These are phyloP conservation scores for Irpex sp. DNA, from an alignment of 1,284 basidiomycete species.

Conservation along the genomic window DNA sequence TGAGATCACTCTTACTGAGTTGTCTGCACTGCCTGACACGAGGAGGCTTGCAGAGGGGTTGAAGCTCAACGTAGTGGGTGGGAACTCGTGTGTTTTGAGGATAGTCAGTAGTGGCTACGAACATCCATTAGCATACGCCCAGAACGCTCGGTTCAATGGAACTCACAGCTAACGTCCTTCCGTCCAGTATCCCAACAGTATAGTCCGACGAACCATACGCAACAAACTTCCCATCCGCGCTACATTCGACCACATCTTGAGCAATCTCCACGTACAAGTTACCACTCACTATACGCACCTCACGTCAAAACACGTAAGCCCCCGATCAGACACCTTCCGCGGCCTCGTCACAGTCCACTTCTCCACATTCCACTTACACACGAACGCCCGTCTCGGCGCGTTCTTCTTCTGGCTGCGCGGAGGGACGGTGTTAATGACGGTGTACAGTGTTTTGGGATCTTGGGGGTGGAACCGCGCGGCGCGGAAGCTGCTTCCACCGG, in stretches of 20 bases:
- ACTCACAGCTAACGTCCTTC: constrained; percentile 75
- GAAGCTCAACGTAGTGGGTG: constrained; percentile 87
- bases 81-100: constrained; percentile 93
- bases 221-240: constrained; percentile 77
- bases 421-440: constrained; percentile 71
- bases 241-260: constrained; percentile 29
- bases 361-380: constrained; percentile 63
- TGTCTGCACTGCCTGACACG: constrained; percentile 92
- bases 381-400: constrained; percentile 52
- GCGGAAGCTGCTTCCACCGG: constrained; percentile 64
- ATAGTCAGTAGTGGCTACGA: constrained; percentile 84
- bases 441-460: constrained; percentile 56
- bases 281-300: constrained; percentile 49
- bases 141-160: neutral
- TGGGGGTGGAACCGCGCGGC: constrained; percentile 71
- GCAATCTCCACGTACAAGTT: neutral
- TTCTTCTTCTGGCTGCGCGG: constrained; percentile 53
- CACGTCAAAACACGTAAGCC: constrained; percentile 83
- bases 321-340: constrained; percentile 71
- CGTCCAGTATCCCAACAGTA: constrained; percentile 83
- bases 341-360: constrained; percentile 52
- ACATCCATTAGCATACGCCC: neutral
- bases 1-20: constrained; percentile 78
- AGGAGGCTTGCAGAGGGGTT: constrained; percentile 81
- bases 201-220: constrained; percentile 90